phyloP scores from a whole-genome alignment of 495 filamentous ascomycete genomes.

The Neurospora sp. region DNA sequence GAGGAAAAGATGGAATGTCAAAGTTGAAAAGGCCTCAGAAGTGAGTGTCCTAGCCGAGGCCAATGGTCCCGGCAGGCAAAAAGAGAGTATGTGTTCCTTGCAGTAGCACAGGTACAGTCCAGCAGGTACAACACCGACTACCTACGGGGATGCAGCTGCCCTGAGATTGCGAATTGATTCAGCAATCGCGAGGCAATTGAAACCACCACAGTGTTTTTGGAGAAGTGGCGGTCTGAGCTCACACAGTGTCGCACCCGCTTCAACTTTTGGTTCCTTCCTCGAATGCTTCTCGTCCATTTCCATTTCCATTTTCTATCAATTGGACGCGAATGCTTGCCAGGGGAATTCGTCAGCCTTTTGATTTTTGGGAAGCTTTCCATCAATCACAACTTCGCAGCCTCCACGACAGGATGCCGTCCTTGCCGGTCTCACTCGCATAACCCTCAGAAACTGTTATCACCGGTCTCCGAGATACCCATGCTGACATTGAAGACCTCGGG shows the following conservation, averaged over 20 bases:
- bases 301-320: neutral
- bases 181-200: neutral
- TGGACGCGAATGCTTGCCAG: neutral
- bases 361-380: neutral
- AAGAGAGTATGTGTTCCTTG: neutral
- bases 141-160: neutral
- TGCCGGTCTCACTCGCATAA: neutral
- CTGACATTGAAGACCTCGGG: too few relatives aligned
- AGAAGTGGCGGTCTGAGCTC: neutral
- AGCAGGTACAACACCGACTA: neutral
- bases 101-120: neutral
- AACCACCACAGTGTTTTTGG: neutral
- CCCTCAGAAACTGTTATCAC: too few relatives aligned
- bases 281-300: neutral
- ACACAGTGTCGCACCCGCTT: neutral
- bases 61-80: neutral
- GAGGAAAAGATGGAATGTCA: neutral
- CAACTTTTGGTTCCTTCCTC: neutral
- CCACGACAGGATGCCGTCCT: neutral
- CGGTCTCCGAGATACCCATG: too few relatives aligned
- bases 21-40: neutral
- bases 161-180: neutral
- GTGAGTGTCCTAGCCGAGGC: too few relatives aligned
- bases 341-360: neutral
- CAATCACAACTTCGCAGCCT: neutral